Evolutionary conservation across 2,329 filamentous ascomycete species (phyloP), one percentile per base, ranked within the genome.

Genomic region (Trichoderma harzianum): DNA sequence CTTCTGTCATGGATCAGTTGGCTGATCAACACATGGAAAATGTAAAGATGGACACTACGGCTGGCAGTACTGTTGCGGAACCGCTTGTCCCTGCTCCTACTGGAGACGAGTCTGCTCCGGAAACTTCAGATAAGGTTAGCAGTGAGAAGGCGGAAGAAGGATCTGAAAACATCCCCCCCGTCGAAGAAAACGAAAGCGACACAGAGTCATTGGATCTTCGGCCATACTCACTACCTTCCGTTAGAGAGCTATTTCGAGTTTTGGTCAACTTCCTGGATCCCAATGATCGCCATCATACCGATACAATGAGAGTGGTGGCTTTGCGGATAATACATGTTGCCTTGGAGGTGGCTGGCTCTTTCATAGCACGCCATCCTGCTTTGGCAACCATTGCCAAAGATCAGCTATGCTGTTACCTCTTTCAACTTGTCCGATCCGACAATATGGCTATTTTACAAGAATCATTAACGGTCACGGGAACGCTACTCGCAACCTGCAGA

Each of bases 221-320:
- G 74, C 95, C 97, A 0, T 99, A 99, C 80, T 97, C 95, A 16
- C 83, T 99, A 34, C 94, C 95, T 1, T 98, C 95, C 3, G 98
- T 99, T 75, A 88, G 95, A 75, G 97, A 99, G 80, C 87, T 99
- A 0, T 97, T 99, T 79, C 88, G 96, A 68, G 96, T 98, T 55
- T 85, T 99, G 30, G 95, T 98, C 58, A 95, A 97, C 80, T 90
- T 99, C 18, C 84, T 99, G 30, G 94, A 99, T 78, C 96, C 97
- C 1, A 93, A 97, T 78, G 95, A 98, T 81, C 91, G 90, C 67
- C 93, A 95, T 76, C 93, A 98, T 80, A 97, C 94, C 3, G 96
- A 99, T 79, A 92, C 93, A 1, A 96, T 98, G 92, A 90, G 95
- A 76, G 94, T 99, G 53, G 99, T 99, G 95, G 96, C 96, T 21